Conservation (phyloP, 148 eudicot species). For the Rhododendron simsii region DNA sequence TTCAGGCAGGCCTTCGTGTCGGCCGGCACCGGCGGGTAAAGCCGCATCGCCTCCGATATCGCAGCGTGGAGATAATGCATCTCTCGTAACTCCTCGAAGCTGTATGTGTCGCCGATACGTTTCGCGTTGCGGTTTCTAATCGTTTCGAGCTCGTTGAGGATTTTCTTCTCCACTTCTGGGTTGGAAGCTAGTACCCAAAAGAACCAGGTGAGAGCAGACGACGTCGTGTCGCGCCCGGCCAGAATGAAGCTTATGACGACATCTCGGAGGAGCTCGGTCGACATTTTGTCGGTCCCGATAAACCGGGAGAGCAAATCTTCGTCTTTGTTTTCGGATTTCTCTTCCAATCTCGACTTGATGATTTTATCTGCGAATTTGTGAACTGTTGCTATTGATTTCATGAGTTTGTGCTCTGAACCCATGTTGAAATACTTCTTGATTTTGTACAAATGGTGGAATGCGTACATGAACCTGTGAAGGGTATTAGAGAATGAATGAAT, state of each 20-base stretch:
- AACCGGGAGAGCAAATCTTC: conserved; percentile 62
- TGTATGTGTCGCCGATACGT: conserved; percentile 15
- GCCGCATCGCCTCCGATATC: conserved; percentile 16
- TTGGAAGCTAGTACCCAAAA: conserved; percentile 49
- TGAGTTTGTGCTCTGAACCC: conserved; percentile 50
- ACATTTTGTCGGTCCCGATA: conserved; percentile 20
- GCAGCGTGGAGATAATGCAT: conserved; percentile 4
- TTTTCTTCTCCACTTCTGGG: conserved; percentile 26
- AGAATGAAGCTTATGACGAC: conserved; percentile 59
- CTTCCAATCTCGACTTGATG: conserved; percentile 44
- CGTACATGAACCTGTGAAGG: background rate
- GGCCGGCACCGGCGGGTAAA: conserved; percentile 14
- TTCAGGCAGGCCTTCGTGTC: conserved; percentile 7
- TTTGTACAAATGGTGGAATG: conserved; percentile 5
- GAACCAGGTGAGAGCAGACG: conserved; percentile 61
- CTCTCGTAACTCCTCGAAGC: conserved; percentile 1
- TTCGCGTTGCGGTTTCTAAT: conserved; percentile 15
- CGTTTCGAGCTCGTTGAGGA: conserved; percentile 32
- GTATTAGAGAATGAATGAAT: background rate
- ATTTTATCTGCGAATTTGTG: conserved; percentile 57
- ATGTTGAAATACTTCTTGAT: conserved; percentile 41
- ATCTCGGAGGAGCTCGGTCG: conserved; percentile 45
- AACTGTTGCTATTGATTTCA: conserved; percentile 42
- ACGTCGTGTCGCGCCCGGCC: conserved; percentile 65
- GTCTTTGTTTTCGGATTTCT: conserved; percentile 20